phyloP scores from a whole-genome alignment of 2,329 filamentous ascomycete genomes.

The Ceratocystis eucalypticola region DNA sequence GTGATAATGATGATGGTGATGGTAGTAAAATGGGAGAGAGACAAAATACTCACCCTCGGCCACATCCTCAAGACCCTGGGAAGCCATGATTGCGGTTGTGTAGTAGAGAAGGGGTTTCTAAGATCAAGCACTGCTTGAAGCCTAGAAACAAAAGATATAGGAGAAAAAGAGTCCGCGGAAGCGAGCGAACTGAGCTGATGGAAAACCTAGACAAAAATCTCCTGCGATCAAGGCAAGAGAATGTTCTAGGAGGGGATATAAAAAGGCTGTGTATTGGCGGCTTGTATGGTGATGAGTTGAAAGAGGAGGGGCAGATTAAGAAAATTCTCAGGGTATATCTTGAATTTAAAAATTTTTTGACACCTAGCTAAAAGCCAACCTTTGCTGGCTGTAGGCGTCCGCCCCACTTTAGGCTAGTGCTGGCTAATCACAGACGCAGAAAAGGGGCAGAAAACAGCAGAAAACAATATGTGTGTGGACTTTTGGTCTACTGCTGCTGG shows the following conservation, averaged over 20 bases:
- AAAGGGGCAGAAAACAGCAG: too few species aligned
- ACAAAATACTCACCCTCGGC: conserved; percentile 59
- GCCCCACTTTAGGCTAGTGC: conserved; percentile 15
- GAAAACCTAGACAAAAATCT: conserved; percentile 34
- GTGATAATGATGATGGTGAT: background rate
- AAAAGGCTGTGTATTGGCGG: conserved; percentile 5
- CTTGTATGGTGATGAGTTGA: conserved; percentile 7
- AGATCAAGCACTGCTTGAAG: conserved; percentile 71
- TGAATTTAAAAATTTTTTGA: conserved; percentile 12
- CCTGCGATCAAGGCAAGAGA: conserved; percentile 35
- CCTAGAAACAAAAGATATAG: conserved; percentile 38
- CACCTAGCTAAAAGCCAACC: conserved; percentile 6
- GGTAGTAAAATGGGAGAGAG: background rate
- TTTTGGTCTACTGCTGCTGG: conserved; percentile 15
- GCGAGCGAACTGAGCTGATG: conserved; percentile 13
- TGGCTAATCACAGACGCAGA: conserved; percentile 13
- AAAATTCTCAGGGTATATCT: conserved; percentile 13
- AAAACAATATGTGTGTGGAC: conserved; percentile 17
- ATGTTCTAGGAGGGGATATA: conserved; percentile 30
- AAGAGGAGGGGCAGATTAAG: conserved; percentile 13
- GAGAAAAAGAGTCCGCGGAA: conserved; percentile 26
- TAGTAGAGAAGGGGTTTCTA: conserved; percentile 36
- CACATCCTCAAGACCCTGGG: conserved; percentile 97
- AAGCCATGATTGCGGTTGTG: conserved; percentile 87
- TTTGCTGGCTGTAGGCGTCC: background rate